A percentile compares a stretch with the other conserved stretches of the same genome.
phyloP scores from a whole-genome alignment of 2,329 filamentous ascomycete species.

The Diaporthe ampelina region DNA sequence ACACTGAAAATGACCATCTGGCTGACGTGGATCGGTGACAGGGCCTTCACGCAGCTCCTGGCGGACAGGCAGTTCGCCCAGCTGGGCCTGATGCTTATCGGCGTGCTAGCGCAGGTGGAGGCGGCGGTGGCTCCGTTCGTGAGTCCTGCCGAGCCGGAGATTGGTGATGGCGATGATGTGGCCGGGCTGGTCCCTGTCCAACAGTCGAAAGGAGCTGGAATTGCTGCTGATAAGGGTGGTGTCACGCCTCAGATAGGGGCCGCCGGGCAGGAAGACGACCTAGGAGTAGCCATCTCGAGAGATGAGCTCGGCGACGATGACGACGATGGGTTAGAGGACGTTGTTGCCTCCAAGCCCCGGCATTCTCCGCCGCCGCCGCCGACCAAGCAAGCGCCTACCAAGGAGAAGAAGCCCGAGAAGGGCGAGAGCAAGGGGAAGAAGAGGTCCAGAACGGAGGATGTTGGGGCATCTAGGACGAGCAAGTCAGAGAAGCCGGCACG shows the following conservation, averaged over 20 bases:
- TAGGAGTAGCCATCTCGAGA: slow-evolving; percentile 46
- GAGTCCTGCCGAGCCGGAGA: slow-evolving; percentile 39
- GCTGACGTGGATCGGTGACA: slow-evolving; percentile 46
- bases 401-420: slow-evolving; percentile 43
- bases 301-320: slow-evolving; percentile 43
- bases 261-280: too few relatives aligned
- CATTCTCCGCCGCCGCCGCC: background rate
- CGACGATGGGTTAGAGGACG: background rate
- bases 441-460: slow-evolving; percentile 1
- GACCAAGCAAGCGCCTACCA: background rate
- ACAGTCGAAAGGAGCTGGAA: background rate
- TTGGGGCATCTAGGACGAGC: background rate
- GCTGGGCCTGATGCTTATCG: slow-evolving; percentile 78
- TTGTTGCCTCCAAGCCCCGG: background rate
- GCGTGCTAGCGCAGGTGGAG: slow-evolving; percentile 71
- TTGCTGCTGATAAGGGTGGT: background rate
- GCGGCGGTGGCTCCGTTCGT: slow-evolving; percentile 57
- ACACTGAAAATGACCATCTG: too few relatives aligned
- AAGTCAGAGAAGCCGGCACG: slow-evolving; percentile 30
- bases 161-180: slow-evolving; percentile 43
- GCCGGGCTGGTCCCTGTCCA: slow-evolving; percentile 47
- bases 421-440: slow-evolving; percentile 36
- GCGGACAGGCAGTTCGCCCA: slow-evolving; percentile 81
- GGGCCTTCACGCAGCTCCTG: slow-evolving; percentile 77
- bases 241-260: too few relatives aligned